A percentile compares a stretch with the other conserved stretches of the same genome.
These are phyloP conservation scores for Lolium rigidum DNA, from an alignment of 176 grass and related monocot species.

Conservation along the genomic window DNA sequence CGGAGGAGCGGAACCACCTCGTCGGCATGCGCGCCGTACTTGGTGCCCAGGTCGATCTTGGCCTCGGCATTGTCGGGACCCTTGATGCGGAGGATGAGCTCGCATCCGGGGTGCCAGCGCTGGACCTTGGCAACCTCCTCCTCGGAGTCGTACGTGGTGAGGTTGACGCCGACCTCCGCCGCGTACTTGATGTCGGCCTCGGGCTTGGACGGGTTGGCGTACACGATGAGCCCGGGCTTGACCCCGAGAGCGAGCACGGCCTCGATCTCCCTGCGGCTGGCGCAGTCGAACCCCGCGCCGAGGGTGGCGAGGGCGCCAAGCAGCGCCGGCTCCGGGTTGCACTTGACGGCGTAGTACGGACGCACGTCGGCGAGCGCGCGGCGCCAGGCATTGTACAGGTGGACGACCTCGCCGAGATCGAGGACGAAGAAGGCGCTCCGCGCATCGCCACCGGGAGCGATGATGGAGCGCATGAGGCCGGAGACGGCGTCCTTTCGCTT, in stretches of 20 bases:
- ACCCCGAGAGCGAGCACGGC: not conserved
- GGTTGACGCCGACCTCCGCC: not conserved
- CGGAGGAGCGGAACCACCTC: too few species aligned
- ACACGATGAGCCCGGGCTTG: not conserved
- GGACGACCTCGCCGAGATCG: constrained; percentile 39
- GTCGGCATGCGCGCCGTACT: too few species aligned
- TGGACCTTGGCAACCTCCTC: not conserved
- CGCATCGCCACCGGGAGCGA: not conserved
- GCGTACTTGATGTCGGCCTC: not conserved
- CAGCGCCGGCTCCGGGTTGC: not conserved
- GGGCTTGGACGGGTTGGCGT: constrained; percentile 8
- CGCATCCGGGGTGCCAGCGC: not conserved
- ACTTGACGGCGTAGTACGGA: not conserved
- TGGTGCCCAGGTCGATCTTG: too few species aligned
- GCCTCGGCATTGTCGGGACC: too few species aligned
- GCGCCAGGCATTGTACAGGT: not conserved
- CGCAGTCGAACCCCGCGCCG: not conserved
- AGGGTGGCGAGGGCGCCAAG: not conserved
- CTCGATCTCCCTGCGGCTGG: not conserved
- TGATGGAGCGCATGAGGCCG: constrained; percentile 32
- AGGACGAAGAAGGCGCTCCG: constrained; percentile 49
- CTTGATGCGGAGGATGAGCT: not conserved
- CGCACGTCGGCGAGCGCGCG: not conserved
- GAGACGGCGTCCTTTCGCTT: constrained; percentile 27
- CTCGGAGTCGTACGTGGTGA: not conserved